phyloP scores from a whole-genome alignment of 495 filamentous ascomycete genomes.

The Echria macrotheca region DNA sequence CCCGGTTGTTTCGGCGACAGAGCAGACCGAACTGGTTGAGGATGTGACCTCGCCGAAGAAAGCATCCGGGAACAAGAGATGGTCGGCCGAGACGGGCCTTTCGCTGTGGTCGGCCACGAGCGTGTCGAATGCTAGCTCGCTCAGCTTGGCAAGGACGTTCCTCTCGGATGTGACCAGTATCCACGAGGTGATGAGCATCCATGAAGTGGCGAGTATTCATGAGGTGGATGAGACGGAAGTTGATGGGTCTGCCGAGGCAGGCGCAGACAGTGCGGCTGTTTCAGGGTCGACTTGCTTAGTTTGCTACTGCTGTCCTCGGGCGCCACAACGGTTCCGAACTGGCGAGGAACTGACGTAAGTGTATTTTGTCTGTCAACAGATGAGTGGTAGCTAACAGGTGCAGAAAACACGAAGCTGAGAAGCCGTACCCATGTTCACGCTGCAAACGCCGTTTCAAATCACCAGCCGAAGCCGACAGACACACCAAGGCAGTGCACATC shows the following conservation, averaged over 20 bases:
- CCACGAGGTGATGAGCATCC: slow-evolving; percentile 17
- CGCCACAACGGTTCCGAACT: slow-evolving; percentile 75
- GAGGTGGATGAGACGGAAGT: too few species aligned
- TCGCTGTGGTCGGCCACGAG: slow-evolving; percentile 16
- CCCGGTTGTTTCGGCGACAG: neutral
- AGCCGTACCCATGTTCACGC: slow-evolving; percentile 73
- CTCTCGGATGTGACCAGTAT: slow-evolving; percentile 22
- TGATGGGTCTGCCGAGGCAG: too few species aligned
- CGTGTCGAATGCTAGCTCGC: slow-evolving; percentile 20
- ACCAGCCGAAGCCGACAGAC: slow-evolving; percentile 84
- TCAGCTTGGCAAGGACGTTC: slow-evolving; percentile 23
- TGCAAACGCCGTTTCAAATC: slow-evolving; percentile 86
- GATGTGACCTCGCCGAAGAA: neutral
- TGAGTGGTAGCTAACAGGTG: too few species aligned
- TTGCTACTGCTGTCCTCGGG: slow-evolving; percentile 84
- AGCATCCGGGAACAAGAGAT: slow-evolving; percentile 3
- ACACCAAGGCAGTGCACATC: slow-evolving; percentile 85
- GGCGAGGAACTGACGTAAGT: slow-evolving; percentile 63
- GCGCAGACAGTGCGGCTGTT: too few species aligned
- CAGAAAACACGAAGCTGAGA: slow-evolving; percentile 64
- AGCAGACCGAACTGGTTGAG: neutral
- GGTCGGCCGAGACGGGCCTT: slow-evolving; percentile 18
- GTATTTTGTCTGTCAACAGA: too few species aligned
- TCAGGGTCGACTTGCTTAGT: slow-evolving; percentile 44
- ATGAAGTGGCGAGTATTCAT: too few species aligned